Evolutionary conservation across 768 basidiomycete genomes (phyloP).

Genomic region (Mrakia blollopis): DNA sequence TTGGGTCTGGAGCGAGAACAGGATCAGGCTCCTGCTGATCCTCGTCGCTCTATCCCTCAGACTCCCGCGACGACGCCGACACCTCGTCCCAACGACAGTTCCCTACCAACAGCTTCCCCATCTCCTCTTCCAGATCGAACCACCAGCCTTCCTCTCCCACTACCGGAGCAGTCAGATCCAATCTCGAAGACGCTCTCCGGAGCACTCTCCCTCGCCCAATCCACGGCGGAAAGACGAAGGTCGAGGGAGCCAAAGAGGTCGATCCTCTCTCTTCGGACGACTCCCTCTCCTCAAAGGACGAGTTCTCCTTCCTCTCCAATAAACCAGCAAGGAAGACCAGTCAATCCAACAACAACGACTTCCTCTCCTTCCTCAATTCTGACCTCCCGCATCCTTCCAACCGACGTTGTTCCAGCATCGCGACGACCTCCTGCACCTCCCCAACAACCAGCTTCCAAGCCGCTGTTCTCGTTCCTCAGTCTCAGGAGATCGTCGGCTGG

Average conservation of each 20-base stretch:
- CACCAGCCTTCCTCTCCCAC: background rate
- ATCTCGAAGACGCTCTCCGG: background rate
- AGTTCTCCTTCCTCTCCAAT: constrained; percentile 10
- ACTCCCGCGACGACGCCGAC: background rate
- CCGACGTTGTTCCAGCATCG: background rate
- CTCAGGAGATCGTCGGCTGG: background rate
- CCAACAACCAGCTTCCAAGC: background rate
- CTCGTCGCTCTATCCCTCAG: background rate
- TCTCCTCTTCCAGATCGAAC: background rate
- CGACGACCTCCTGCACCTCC: background rate
- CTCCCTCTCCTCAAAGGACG: background rate
- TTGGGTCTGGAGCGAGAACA: background rate
- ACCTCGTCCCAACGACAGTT: background rate
- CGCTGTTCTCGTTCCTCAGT: background rate
- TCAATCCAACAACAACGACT: constrained; percentile 10
- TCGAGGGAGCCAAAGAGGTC: background rate
- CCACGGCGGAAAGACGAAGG: background rate
- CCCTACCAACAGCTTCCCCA: background rate
- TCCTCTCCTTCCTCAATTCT: background rate
- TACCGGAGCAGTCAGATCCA: background rate
- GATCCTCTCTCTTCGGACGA: background rate
- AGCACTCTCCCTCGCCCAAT: background rate
- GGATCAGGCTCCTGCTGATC: background rate
- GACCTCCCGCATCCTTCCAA: constrained; percentile 2
- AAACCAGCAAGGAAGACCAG: background rate